Base-by-base conservation (phyloP, 2,329 filamentous ascomycete species). In the Colletotrichum chlorophyti region DNA sequence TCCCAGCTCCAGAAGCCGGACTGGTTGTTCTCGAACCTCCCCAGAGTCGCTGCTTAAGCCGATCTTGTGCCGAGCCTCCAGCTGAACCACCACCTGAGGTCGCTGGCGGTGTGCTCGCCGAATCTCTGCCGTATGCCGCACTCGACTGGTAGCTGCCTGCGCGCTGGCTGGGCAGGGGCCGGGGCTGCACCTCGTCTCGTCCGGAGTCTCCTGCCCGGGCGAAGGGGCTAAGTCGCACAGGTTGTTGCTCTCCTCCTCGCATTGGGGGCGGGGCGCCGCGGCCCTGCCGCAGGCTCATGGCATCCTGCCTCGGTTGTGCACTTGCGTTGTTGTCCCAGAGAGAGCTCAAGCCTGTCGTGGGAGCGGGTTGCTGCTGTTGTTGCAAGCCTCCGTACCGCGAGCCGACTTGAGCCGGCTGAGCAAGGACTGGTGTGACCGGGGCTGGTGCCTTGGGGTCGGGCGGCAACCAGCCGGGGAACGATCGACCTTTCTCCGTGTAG, bases 391-490 rank as follows among this genome's bases (percentile, higher is more conserved):
- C 82, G 74, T 86, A 84, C 68, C 81, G 79, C 64, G 83, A 73
- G 68, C 80, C 78, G 67, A 84, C 75, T 69, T 78, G 70, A 6
- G 57, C 57, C 27, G 57, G 57, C 71, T 83, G 73, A 63, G 83
- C 75, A 74, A 84, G 80, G 61, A 86, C 71, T 55, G 84, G 72
- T 63, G 82, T 78, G 43, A 77, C 73, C 29, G 83, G 79, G 32
- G 82, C 81, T 37, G 86, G 86, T 4, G 84, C 85, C 74, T 91
- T 94, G n/a, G 92, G 93, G 72, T 97, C 91, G 6, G 91, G 88
- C 7, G 93, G 92, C 7, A 98, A 87, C 94, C 95, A 98, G 65
- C 81, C 76, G 1, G 95, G 95, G 63, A 93, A 90, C 2, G 87
- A 82, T 19, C 88, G 87, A 65, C 89, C 91, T 70, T 96, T 95